phyloP scores from a whole-genome alignment of 345 rosid species.

The Salix arbutifolia region DNA sequence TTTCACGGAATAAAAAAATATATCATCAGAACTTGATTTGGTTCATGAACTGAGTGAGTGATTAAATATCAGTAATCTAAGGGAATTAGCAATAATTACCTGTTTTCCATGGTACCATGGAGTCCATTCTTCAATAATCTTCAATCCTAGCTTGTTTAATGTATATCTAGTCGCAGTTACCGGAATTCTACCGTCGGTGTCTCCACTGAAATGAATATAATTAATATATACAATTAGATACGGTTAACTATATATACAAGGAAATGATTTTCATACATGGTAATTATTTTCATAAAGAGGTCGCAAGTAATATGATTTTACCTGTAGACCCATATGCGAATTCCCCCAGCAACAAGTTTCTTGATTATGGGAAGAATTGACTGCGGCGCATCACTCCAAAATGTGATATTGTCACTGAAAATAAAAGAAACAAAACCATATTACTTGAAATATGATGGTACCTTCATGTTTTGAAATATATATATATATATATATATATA shows the following conservation, averaged over 20 bases:
- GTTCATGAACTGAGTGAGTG: no score
- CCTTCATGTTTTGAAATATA: no score
- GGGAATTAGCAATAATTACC: slow-evolving; percentile 22
- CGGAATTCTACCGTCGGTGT: slow-evolving; percentile 85
- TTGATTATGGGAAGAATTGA: slow-evolving; percentile 64
- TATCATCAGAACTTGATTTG: no score
- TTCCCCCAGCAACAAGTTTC: slow-evolving; percentile 63
- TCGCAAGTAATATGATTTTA: background rate
- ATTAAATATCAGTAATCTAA: no score
- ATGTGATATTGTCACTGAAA: slow-evolving; percentile 37
- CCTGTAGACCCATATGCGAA: slow-evolving; percentile 82
- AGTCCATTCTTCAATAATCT: slow-evolving; percentile 55
- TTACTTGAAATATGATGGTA: no score
- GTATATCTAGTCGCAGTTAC: slow-evolving; percentile 68
- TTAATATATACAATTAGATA: no score
- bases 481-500: rapidly evolving
- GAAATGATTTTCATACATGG: no score
- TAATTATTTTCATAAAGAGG: no score
- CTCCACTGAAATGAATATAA: slow-evolving; percentile 48
- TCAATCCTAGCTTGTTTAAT: slow-evolving; percentile 63
- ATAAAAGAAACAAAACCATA: background rate
- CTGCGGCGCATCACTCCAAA: slow-evolving; percentile 58
- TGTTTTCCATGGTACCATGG: slow-evolving; percentile 65
- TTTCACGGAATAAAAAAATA: no score
- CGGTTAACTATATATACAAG: no score